Evolutionary conservation across 805 yeast genomes (phyloP).

Genomic region (Suhomyces sp.): DNA sequence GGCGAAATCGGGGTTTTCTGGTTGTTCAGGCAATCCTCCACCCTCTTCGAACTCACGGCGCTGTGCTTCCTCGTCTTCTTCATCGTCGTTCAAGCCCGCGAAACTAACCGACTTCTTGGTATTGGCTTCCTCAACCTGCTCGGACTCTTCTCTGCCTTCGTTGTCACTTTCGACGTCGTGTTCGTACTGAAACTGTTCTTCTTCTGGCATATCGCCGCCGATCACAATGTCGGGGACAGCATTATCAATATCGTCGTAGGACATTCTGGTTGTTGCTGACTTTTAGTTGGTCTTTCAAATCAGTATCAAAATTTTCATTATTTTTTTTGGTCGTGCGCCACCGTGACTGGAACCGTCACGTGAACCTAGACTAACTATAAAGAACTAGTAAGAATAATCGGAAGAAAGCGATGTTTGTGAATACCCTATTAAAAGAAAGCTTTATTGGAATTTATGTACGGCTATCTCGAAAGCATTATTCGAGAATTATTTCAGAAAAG

Average conservation of each 20-base stretch:
- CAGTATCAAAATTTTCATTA: constrained; percentile 6
- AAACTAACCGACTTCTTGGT: constrained; percentile 78
- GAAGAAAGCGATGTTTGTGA: no score
- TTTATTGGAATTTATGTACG: no score
- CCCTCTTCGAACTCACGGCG: constrained; percentile 92
- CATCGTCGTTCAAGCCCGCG: constrained; percentile 65
- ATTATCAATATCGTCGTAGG: constrained; percentile 75
- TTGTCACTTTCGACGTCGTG: constrained; percentile 45
- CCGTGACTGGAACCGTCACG: neutral
- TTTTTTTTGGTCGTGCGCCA: constrained; percentile 3
- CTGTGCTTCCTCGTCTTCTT: constrained; percentile 71
- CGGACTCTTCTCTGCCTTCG: constrained; percentile 40
- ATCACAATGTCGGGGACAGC: constrained; percentile 84
- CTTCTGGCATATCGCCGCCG: constrained; percentile 45
- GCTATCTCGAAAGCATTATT: no score
- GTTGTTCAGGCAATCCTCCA: constrained; percentile 97
- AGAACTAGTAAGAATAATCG: no score
- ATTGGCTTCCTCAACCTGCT: constrained; percentile 35
- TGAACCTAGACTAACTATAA: neutral
- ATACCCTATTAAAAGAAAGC: no score
- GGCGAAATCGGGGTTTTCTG: constrained; percentile 80
- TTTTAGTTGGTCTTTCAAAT: neutral
- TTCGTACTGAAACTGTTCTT: constrained; percentile 50
- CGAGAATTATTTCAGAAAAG: no score
- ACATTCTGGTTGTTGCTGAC: constrained; percentile 39